phyloP scores from a whole-genome alignment of 805 yeast genomes.

The Candida oleophila region DNA sequence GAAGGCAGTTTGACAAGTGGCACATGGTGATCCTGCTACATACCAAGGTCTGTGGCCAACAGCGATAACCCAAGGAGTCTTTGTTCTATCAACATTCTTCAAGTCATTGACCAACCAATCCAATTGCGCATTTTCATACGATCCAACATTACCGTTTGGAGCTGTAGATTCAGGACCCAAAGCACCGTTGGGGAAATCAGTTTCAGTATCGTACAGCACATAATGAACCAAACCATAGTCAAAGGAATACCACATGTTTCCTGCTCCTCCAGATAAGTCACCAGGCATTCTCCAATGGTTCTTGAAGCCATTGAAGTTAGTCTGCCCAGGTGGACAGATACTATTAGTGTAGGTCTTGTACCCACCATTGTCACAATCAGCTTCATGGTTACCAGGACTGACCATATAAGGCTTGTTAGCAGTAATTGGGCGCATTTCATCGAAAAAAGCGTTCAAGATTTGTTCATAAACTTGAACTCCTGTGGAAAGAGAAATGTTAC shows the following conservation, averaged over 20 bases:
- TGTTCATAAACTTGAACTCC: slow-evolving; percentile 13
- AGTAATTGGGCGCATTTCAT: slow-evolving; percentile 12
- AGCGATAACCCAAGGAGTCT: slow-evolving; percentile 16
- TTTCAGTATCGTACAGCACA: slow-evolving; percentile 13
- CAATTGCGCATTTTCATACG: slow-evolving; percentile 11
- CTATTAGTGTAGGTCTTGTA: slow-evolving; percentile 10
- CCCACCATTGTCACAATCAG: slow-evolving; percentile 14
- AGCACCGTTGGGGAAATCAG: slow-evolving; percentile 14
- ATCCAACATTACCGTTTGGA: slow-evolving; percentile 11
- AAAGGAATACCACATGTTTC: slow-evolving; percentile 15
- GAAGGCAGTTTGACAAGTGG: slow-evolving; percentile 12
- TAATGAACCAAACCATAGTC: slow-evolving; percentile 14
- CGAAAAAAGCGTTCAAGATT: slow-evolving; percentile 13
- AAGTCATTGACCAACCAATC: slow-evolving; percentile 13
- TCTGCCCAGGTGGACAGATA: slow-evolving; percentile 15
- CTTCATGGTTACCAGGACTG: slow-evolving; percentile 15
- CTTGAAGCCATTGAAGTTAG: slow-evolving; percentile 14
- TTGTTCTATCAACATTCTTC: slow-evolving; percentile 11
- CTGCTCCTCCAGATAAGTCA: slow-evolving; percentile 10
- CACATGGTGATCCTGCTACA: slow-evolving; percentile 11
- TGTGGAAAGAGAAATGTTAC: slow-evolving; percentile 9
- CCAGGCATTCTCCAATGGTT: slow-evolving; percentile 15
- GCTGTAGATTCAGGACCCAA: slow-evolving; percentile 13
- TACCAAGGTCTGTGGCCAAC: slow-evolving; percentile 16
- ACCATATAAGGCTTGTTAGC: slow-evolving; percentile 13